These are phyloP conservation scores for Colletotrichum sojae DNA, from an alignment of 2,329 filamentous ascomycete genomes.

Conservation along the genomic window DNA sequence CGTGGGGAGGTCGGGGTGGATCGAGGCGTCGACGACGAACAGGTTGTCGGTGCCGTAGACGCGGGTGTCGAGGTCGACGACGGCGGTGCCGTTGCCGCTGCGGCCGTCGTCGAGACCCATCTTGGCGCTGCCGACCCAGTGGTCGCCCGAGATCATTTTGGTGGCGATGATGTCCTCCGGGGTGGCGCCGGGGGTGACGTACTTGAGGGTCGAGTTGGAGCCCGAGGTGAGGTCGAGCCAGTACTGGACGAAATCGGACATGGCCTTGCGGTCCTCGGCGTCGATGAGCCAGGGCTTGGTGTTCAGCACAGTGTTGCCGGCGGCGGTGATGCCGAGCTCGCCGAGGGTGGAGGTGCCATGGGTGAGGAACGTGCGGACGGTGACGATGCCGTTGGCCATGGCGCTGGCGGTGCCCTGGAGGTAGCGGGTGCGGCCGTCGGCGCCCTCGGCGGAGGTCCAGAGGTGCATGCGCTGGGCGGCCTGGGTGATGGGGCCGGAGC, in stretches of 20 bases:
- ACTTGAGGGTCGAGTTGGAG: slow-evolving; percentile 35
- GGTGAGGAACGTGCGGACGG: slow-evolving; percentile 44
- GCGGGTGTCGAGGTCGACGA: slow-evolving; percentile 70
- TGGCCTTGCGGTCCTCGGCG: slow-evolving; percentile 43
- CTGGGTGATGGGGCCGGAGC: slow-evolving; percentile 45
- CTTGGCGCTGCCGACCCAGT: slow-evolving; percentile 41
- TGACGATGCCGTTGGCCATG: slow-evolving; percentile 39
- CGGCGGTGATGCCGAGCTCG: slow-evolving; percentile 43
- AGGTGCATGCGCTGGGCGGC: slow-evolving; percentile 44
- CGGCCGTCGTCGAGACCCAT: slow-evolving; percentile 62
- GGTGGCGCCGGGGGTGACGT: slow-evolving; percentile 33
- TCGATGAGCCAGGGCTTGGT: slow-evolving; percentile 44
- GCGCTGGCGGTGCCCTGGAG: slow-evolving; percentile 45
- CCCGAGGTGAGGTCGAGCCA: slow-evolving; percentile 38
- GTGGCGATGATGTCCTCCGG: slow-evolving; percentile 32
- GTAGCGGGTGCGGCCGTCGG: slow-evolving; percentile 45
- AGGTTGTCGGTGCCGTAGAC: slow-evolving; percentile 74
- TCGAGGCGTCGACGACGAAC: slow-evolving; percentile 73
- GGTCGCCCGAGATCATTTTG: slow-evolving; percentile 37
- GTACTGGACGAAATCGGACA: slow-evolving; percentile 35
- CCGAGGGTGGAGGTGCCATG: slow-evolving; percentile 45
- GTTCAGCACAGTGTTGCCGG: slow-evolving; percentile 44
- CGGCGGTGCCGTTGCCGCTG: slow-evolving; percentile 59
- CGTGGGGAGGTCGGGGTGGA: slow-evolving; percentile 65
- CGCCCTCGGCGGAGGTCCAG: slow-evolving; percentile 44